These are phyloP conservation scores for Cyclotella cryptica DNA, from an alignment of 108 stramenopile species.

Conservation along the genomic window DNA sequence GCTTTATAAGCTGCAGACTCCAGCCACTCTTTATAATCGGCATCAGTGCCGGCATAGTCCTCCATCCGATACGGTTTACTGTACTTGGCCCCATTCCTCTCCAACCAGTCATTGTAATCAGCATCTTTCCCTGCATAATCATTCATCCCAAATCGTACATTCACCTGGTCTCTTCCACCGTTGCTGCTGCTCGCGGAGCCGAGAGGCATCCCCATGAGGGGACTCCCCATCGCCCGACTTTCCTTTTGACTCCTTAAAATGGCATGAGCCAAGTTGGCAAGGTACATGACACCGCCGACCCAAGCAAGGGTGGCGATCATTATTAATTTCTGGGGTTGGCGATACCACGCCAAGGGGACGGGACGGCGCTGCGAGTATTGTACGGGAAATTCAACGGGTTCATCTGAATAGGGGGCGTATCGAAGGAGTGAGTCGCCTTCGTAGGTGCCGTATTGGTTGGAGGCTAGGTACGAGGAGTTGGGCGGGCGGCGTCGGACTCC, in stretches of 20 bases:
- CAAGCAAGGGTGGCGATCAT: conserved; percentile 29
- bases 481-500: conserved; percentile 30
- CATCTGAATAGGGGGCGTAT: conserved; percentile 3
- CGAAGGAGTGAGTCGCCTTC: conserved; percentile 35
- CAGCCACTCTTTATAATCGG: conserved; percentile 8
- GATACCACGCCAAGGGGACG: conserved; percentile 26
- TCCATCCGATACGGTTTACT: conserved; percentile 1
- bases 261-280: conserved; percentile 38
- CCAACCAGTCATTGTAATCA: conserved; percentile 29
- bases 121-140: conserved; percentile 10
- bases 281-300: conserved; percentile 43
- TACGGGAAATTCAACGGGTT: neutral
- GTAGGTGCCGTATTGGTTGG: conserved; percentile 32
- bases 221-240: neutral
- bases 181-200: neutral
- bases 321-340: conserved; percentile 28
- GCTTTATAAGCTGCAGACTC: neutral
- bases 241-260: conserved; percentile 34
- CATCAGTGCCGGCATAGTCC: conserved; percentile 18
- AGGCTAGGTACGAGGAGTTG: conserved; percentile 7
- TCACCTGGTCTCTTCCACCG: neutral
- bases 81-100: conserved; percentile 6
- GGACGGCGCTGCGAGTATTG: conserved; percentile 9
- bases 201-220: conserved; percentile 22
- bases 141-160: conserved; percentile 14